Conservation (phyloP, 164 flowering plant genomes). For the Magnolia changhungtana region DNA sequence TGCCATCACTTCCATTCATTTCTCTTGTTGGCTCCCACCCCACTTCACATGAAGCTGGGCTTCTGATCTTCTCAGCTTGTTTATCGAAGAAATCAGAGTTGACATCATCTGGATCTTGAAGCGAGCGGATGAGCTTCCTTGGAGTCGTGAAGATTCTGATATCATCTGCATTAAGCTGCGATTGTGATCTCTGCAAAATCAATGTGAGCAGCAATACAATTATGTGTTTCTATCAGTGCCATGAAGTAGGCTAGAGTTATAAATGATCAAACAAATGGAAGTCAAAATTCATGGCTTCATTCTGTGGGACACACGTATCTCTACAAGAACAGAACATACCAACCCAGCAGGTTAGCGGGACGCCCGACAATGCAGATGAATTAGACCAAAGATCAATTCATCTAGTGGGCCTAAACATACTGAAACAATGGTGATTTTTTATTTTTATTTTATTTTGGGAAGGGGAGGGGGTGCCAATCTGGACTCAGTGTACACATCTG, state of each 20-base stretch:
- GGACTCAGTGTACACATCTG: too few relatives aligned
- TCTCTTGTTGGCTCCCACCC: constrained; percentile 39
- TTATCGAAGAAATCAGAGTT: constrained; percentile 33
- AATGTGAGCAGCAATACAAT: constrained; percentile 2
- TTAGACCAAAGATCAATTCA: too few relatives aligned
- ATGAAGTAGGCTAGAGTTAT: not conserved
- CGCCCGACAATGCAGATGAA: too few relatives aligned
- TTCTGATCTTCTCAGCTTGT: constrained; percentile 34
- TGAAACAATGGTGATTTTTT: too few relatives aligned
- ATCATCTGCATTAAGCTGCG: constrained; percentile 49
- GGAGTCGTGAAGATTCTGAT: constrained; percentile 61
- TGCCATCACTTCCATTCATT: constrained; percentile 23
- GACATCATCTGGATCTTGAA: constrained; percentile 47
- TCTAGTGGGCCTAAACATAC: too few relatives aligned
- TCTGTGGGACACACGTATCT: too few relatives aligned
- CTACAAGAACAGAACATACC: too few relatives aligned
- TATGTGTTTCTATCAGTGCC: not conserved
- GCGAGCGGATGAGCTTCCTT: constrained; percentile 72
- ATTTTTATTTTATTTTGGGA: too few relatives aligned
- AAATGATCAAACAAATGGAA: too few relatives aligned
- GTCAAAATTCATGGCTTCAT: too few relatives aligned
- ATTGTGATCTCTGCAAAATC: constrained; percentile 49
- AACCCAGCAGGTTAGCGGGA: too few relatives aligned
- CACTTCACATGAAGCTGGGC: constrained; percentile 31
- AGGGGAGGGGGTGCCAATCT: too few relatives aligned